phyloP scores from a whole-genome alignment of 108 stramenopile genomes.

The Schizochytrium sp. region DNA sequence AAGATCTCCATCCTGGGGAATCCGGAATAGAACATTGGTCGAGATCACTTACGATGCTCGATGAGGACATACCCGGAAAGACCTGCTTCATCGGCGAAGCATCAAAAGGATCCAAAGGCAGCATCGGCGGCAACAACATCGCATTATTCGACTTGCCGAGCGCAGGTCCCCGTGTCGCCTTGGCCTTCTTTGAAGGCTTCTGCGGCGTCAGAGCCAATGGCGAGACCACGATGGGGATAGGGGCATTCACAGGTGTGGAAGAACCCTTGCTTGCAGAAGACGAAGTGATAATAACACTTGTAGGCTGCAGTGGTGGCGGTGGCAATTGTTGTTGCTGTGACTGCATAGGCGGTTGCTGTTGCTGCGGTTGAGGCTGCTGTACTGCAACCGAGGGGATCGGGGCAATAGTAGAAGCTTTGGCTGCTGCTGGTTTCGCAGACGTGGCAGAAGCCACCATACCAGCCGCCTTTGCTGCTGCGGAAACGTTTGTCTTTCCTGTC shows the following conservation, averaged over 20 bases:
- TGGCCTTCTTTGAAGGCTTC: background rate
- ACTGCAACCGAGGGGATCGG: background rate
- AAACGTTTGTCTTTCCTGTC: too few relatives aligned
- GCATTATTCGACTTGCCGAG: background rate
- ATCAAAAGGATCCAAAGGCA: slow-evolving; percentile 23
- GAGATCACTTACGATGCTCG: slow-evolving; percentile 54
- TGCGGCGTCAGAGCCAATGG: background rate
- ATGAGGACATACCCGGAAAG: background rate
- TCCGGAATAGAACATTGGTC: slow-evolving; percentile 53
- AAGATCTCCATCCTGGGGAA: slow-evolving; percentile 49
- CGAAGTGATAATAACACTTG: background rate
- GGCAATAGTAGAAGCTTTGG: too few relatives aligned
- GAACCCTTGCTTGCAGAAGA: background rate
- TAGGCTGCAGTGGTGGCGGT: background rate
- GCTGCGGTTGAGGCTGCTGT: background rate
- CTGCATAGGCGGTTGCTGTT: background rate
- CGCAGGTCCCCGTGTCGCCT: slow-evolving; percentile 2
- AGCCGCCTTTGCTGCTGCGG: too few relatives aligned
- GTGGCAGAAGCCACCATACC: too few relatives aligned
- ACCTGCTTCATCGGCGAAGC: background rate
- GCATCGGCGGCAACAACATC: background rate
- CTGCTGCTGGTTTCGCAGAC: too few relatives aligned
- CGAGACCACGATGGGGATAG: too few relatives aligned
- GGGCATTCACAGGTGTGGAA: too few relatives aligned
- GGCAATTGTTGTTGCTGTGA: background rate